Evolutionary conservation across 1,284 basidiomycete species (phyloP).

Genomic region (Naganishia sp.): DNA sequence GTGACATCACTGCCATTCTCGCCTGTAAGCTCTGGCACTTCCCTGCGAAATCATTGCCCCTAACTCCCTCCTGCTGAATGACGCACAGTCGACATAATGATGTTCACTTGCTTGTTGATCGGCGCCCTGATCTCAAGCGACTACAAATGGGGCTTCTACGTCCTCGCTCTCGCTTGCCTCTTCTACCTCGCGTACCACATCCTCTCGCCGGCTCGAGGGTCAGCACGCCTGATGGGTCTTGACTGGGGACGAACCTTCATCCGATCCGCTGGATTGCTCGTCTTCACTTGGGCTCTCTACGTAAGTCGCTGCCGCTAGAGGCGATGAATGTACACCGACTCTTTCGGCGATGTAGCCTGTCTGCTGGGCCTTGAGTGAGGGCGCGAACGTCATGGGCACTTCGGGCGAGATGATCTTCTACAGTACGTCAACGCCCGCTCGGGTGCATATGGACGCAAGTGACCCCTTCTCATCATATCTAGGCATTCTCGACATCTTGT

Average conservation of each 20-base stretch:
- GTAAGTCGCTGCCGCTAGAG: not conserved
- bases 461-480: not conserved
- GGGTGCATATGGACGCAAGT: not conserved
- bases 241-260: conserved; percentile 20
- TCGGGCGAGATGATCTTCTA: conserved; percentile 26
- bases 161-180: conserved; percentile 1
- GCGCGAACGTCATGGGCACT: conserved; percentile 22
- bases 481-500: conserved; percentile 24
- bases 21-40: conserved; percentile 6
- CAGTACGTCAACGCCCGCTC: conserved; percentile 1
- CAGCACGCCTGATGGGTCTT: conserved; percentile 13
- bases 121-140: conserved; percentile 16
- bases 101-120: conserved; percentile 9
- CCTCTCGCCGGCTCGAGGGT: conserved; percentile 11
- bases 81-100: conserved; percentile 1
- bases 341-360: conserved; percentile 1
- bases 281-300: conserved; percentile 16
- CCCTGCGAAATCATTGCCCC: too few species aligned
- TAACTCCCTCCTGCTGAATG: not conserved
- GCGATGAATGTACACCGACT: not conserved
- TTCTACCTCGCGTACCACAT: conserved; percentile 16
- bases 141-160: conserved; percentile 23
- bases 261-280: not conserved
- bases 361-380: conserved; percentile 24
- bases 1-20: conserved; percentile 15